Base-by-base conservation (phyloP, 768 basidiomycete genomes). In the Infundibulicybe gibba region DNA sequence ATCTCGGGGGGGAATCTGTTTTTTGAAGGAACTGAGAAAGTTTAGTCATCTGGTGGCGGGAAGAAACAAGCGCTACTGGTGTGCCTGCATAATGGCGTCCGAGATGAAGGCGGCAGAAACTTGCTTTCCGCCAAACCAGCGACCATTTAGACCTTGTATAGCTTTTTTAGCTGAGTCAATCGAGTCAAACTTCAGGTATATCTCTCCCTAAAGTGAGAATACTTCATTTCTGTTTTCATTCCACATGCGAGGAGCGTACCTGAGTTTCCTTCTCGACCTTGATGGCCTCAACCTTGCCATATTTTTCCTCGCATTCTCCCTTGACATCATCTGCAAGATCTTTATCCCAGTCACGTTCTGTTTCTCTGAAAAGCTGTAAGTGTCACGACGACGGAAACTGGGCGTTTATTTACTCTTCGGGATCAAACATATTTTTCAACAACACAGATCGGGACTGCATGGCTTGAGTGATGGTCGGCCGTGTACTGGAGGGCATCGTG, bases 311-410 rank as follows among this genome's bases (percentile, higher is more conserved):
- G 55, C 90, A 89, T 75, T 99, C 97, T 50, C 81, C 80, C 70
- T 92, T 97, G 61, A 98, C 94, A 61, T 99, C 97, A 14, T 97
- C 94, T 44, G 84, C 90, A 40, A 99, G 85, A 48, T 98, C 97
- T 51, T 81, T 89, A 60, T 98, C 92, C 97, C 97, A 99, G 59
- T 97, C 90, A 39, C 79, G 81, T 53, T 94, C 97, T 12, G 91
- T 94, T 75, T 98, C 97, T 65, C 92, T 95, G 58, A 41, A 45
- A 14, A 47, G 32, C 17, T 44, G 38, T 13, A 20, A 40, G 13
- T 32, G 33, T 6, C 49, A 25, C 34, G 17, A 15, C 17, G n/a
- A n/a, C n/a, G n/a, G n/a, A 40, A 44, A 10, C 16, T 20, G 34
- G 30, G 48, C 50, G 32, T 30, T 25, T 19, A 67, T 89, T 43